A percentile compares a stretch with the other conserved stretches of the same genome.
These are phyloP conservation scores for Candida anutae DNA, from an alignment of 1,139 yeast species.

Conservation along the genomic window DNA sequence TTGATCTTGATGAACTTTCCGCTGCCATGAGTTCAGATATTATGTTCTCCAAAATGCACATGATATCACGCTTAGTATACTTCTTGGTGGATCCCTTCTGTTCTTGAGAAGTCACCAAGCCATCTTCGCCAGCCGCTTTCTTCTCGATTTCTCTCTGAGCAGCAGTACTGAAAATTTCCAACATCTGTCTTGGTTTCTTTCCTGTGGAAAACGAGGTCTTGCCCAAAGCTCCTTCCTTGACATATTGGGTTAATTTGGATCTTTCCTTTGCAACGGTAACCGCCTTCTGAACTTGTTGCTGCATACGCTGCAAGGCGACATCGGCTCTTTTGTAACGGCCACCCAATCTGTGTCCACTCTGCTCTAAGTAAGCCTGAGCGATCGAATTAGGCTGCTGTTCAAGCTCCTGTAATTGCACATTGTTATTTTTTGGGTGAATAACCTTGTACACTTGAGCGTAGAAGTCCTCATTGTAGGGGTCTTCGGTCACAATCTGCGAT, in stretches of 20 bases:
- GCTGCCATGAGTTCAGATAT: conserved; percentile 71
- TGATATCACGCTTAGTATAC: conserved; percentile 36
- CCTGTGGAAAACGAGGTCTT: conserved; percentile 77
- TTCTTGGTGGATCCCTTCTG: conserved; percentile 10
- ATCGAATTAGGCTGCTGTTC: conserved; percentile 52
- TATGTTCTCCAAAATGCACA: conserved; percentile 63
- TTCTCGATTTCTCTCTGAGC: conserved; percentile 41
- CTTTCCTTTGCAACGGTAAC: conserved; percentile 91
- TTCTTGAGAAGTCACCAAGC: neutral
- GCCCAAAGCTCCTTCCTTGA: conserved; percentile 87
- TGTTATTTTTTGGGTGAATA: conserved; percentile 55
- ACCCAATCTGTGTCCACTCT: conserved; percentile 85
- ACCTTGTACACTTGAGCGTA: conserved; percentile 92
- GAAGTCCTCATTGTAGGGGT: conserved; percentile 95
- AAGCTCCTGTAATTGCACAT: conserved; percentile 32
- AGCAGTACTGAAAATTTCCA: conserved; percentile 58
- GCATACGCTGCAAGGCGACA: conserved; percentile 94
- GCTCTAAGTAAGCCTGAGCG: conserved; percentile 93
- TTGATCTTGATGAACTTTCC: conserved; percentile 77
- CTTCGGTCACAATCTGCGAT: conserved; percentile 93
- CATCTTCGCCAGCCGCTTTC: conserved; percentile 16
- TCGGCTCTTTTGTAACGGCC: conserved; percentile 88
- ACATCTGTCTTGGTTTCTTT: conserved; percentile 82
- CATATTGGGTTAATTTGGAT: conserved; percentile 64
- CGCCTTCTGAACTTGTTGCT: conserved; percentile 95